phyloP scores from a whole-genome alignment of 768 basidiomycete genomes.

The Amanita pallidorosea region DNA sequence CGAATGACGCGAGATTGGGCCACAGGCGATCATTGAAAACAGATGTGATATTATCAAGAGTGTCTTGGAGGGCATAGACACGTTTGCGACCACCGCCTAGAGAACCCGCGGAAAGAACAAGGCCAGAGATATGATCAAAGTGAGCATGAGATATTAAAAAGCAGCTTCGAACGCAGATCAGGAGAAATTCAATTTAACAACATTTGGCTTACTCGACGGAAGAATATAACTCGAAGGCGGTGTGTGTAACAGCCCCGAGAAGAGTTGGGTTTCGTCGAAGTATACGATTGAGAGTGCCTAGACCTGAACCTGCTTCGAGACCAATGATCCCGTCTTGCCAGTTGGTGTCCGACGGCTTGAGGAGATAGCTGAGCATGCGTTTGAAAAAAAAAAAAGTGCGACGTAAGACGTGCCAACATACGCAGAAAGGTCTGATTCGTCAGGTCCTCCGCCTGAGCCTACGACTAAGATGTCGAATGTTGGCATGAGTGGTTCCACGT shows the following conservation, averaged over 20 bases:
- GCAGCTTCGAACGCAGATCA: slow-evolving; percentile 34
- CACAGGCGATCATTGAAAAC: slow-evolving; percentile 74
- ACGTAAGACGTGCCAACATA: slow-evolving; percentile 25
- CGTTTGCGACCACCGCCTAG: slow-evolving; percentile 49
- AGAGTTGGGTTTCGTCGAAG: slow-evolving; percentile 44
- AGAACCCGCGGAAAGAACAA: slow-evolving; percentile 79
- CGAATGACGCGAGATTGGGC: slow-evolving; percentile 77
- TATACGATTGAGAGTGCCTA: slow-evolving; percentile 64
- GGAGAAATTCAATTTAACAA: not conserved
- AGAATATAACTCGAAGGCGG: slow-evolving; percentile 44
- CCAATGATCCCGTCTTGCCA: slow-evolving; percentile 83
- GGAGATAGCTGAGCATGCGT: slow-evolving; percentile 55
- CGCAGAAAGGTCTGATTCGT: slow-evolving; percentile 85
- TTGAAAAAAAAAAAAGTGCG: slow-evolving; percentile 8
- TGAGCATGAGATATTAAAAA: slow-evolving; percentile 87
- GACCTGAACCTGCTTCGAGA: slow-evolving; percentile 86
- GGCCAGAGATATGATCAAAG: slow-evolving; percentile 78
- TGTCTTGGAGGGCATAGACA: slow-evolving; percentile 49
- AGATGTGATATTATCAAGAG: slow-evolving; percentile 57
- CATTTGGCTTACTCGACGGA: slow-evolving; percentile 30
- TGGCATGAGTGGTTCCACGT: slow-evolving; percentile 17
- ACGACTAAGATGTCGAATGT: slow-evolving; percentile 70
- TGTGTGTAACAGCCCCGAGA: slow-evolving; percentile 26
- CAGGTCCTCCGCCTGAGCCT: slow-evolving; percentile 80
- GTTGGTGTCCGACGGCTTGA: slow-evolving; percentile 53